phyloP scores from a whole-genome alignment of 129 eudicot genomes.

The Flaveria sonorensis region DNA sequence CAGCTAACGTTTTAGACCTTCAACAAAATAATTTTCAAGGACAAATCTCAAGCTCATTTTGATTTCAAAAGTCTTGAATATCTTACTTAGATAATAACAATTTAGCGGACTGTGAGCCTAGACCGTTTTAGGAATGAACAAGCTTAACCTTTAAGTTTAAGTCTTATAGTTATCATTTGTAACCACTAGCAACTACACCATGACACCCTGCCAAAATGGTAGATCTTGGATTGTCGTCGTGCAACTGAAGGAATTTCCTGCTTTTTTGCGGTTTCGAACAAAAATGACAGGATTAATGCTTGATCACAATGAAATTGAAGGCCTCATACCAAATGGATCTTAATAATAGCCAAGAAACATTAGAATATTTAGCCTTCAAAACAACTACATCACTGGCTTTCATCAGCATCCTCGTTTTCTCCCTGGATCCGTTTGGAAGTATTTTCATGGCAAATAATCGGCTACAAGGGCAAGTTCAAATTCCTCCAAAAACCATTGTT shows the following conservation, averaged over 20 bases:
- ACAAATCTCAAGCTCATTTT: conserved; percentile 19
- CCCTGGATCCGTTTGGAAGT: no score
- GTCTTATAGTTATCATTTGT: neutral
- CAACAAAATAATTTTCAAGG: conserved; percentile 17
- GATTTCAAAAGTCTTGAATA: conserved; percentile 8
- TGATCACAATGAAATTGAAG: neutral
- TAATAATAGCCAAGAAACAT: no score
- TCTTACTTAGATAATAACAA: neutral
- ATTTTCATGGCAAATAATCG: no score
- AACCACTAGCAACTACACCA: conserved; percentile 17
- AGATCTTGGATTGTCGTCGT: neutral
- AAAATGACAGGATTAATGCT: neutral
- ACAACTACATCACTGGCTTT: no score
- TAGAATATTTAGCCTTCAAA: no score
- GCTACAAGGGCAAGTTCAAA: neutral
- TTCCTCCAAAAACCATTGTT: neutral
- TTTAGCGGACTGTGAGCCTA: conserved; percentile 15
- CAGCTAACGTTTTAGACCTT: no score
- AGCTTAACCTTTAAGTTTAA: neutral
- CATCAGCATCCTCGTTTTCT: no score
- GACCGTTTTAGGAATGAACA: neutral
- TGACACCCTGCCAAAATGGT: conserved; percentile 3
- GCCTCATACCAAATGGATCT: neutral
- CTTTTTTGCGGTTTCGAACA: neutral
- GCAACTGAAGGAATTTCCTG: conserved; percentile 25